Evolutionary conservation across 192 early-diverging fungal genomes (phyloP).

Genomic region (Kappamyces sp.): DNA sequence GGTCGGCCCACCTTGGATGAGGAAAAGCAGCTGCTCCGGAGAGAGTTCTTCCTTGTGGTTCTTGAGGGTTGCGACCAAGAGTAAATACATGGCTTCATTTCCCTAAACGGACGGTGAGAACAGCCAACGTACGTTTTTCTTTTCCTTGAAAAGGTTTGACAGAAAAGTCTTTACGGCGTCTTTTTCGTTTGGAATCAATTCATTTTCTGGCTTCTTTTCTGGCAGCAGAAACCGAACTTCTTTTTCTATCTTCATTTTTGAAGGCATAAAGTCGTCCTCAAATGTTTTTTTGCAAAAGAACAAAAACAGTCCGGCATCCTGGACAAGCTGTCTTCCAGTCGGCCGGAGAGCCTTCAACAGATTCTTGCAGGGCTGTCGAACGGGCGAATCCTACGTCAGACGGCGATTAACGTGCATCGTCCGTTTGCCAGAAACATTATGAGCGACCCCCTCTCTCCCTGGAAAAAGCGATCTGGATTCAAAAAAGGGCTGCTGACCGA

Average conservation of each 20-base stretch:
- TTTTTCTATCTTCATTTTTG: no score
- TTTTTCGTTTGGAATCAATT: no score
- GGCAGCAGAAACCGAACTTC: no score
- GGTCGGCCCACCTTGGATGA: no score
- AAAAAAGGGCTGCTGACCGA: constrained; percentile 34
- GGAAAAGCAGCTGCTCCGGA: constrained; percentile 9
- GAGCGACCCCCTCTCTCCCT: constrained; percentile 11
- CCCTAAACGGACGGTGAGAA: no score
- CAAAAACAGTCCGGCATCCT: constrained; percentile 14
- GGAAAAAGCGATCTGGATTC: constrained; percentile 15
- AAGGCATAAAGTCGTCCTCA: no score
- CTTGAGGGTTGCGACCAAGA: neutral
- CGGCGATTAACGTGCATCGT: neutral
- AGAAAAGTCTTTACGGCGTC: no score
- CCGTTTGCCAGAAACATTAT: neutral
- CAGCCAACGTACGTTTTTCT: no score
- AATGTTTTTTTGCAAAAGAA: neutral
- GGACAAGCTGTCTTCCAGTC: neutral
- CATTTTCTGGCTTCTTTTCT: no score
- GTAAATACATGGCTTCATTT: no score
- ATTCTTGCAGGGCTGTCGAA: neutral
- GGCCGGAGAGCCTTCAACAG: neutral
- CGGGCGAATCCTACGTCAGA: neutral
- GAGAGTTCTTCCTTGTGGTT: neutral
- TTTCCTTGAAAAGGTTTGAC: no score